Conservation (phyloP, 2,329 filamentous ascomycete species). For the Fusarium brachygibbosum region DNA sequence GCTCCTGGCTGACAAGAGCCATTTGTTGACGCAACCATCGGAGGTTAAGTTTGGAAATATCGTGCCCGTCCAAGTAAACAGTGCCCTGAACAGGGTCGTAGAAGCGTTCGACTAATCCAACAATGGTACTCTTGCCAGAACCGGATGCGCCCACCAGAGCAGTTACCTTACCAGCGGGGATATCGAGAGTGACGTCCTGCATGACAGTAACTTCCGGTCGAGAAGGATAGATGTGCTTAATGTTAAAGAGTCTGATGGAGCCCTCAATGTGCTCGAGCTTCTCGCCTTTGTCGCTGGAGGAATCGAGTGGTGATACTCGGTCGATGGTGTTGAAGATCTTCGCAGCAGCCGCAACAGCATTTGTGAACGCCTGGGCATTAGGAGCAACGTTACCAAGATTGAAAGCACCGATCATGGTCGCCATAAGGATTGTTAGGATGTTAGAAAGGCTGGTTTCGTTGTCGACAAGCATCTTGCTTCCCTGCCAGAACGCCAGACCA, state of each 20-base stretch:
- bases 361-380: conserved; percentile 87
- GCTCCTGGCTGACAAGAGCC: conserved; percentile 92
- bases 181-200: conserved; percentile 81
- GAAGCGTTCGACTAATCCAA: conserved; percentile 93
- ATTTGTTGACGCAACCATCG: conserved; percentile 94
- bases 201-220: conserved; percentile 91
- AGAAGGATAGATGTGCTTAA: conserved; percentile 96
- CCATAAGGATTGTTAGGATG: conserved; percentile 88
- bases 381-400: conserved; percentile 89
- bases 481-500: conserved; percentile 89
- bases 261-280: conserved; percentile 81
- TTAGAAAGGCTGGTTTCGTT: conserved; percentile 75
- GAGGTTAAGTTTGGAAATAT: conserved; percentile 85
- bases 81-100: conserved; percentile 88
- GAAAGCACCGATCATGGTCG: conserved; percentile 93
- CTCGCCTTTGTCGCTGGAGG: conserved; percentile 76
- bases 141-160: conserved; percentile 95
- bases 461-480: conserved; percentile 78
- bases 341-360: conserved; percentile 82
- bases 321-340: conserved; percentile 98
- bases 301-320: conserved; percentile 85
- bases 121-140: conserved; percentile 93
- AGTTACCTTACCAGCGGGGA: conserved; percentile 92
- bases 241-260: conserved; percentile 81
- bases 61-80: conserved; percentile 84